Evolutionary conservation across 2,329 filamentous ascomycete genomes (phyloP).

Genomic region (Magnaporthiopsis incrustans): DNA sequence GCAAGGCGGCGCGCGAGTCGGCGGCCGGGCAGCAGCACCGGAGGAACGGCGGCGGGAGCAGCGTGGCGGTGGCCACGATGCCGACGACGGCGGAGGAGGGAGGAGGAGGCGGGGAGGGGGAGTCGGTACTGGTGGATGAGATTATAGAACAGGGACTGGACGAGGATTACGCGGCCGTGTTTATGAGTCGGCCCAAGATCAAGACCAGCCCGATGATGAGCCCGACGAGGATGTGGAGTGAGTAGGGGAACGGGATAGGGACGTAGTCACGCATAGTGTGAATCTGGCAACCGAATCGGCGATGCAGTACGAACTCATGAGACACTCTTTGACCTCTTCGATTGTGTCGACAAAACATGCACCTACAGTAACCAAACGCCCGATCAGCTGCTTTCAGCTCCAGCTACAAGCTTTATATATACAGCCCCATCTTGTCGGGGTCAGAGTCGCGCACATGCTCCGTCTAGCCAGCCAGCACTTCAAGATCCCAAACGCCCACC

Average conservation of each 20-base stretch:
- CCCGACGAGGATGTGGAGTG: not conserved
- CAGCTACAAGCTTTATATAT: not conserved
- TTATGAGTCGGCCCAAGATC: slow-evolving; percentile 75
- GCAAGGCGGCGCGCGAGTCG: slow-evolving; percentile 24
- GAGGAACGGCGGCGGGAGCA: slow-evolving; percentile 4
- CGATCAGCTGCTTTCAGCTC: not conserved
- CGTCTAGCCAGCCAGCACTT: not conserved
- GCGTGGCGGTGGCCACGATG: not conserved
- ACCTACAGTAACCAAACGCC: not conserved
- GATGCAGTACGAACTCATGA: too few species aligned
- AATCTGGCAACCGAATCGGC: too few species aligned
- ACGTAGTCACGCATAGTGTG: too few species aligned
- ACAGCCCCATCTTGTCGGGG: not conserved
- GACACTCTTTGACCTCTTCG: too few species aligned
- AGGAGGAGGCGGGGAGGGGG: not conserved
- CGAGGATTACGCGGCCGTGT: slow-evolving; percentile 69
- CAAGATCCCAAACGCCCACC: not conserved
- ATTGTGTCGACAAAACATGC: too few species aligned
- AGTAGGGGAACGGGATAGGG: not conserved
- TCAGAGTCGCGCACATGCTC: not conserved
- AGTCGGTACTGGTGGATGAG: slow-evolving; percentile 51
- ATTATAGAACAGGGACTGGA: slow-evolving; percentile 57
- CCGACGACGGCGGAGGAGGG: slow-evolving; percentile 1
- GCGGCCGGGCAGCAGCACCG: slow-evolving; percentile 19
- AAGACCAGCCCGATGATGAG: slow-evolving; percentile 55